Evolutionary conservation across 495 filamentous ascomycete genomes (phyloP).

Genomic region (Aspergillus homomorphus): DNA sequence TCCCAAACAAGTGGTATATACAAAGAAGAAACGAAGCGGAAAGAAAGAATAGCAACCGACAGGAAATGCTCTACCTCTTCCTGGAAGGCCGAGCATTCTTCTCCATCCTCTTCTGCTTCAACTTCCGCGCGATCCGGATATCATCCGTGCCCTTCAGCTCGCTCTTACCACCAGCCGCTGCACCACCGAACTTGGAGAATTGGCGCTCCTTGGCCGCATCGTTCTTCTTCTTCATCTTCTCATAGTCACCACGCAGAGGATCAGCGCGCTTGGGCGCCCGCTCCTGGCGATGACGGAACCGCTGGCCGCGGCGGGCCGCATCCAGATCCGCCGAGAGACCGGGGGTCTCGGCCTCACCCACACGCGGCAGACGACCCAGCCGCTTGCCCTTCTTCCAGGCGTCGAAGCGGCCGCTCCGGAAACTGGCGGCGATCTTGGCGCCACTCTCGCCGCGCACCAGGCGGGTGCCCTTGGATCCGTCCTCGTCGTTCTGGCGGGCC

Average conservation of each 20-base stretch:
- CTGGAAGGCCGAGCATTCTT: slow-evolving; percentile 88
- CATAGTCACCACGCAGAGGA: slow-evolving; percentile 82
- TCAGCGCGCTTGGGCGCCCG: slow-evolving; percentile 90
- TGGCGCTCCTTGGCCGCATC: slow-evolving; percentile 76
- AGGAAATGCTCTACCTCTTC: slow-evolving; percentile 48
- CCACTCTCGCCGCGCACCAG: slow-evolving; percentile 88
- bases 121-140: slow-evolving; percentile 74
- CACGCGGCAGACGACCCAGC: slow-evolving; percentile 69
- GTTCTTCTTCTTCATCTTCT: slow-evolving; percentile 85
- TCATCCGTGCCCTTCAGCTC: slow-evolving; percentile 81
- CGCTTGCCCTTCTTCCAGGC: slow-evolving; percentile 83
- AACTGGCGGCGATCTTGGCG: slow-evolving; percentile 90
- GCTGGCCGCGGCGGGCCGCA: slow-evolving; percentile 34
- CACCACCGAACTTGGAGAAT: slow-evolving; percentile 28
- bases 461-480: slow-evolving; percentile 80
- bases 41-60: slow-evolving; percentile 2
- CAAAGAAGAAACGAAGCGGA: slow-evolving; percentile 12
- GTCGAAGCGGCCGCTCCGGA: slow-evolving; percentile 91
- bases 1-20: slow-evolving; percentile 8
- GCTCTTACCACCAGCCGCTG: slow-evolving; percentile 66
- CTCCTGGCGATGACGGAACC: slow-evolving; percentile 78
- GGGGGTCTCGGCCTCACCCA: slow-evolving; percentile 72
- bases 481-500: slow-evolving; percentile 82
- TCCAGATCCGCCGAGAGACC: slow-evolving; percentile 31
- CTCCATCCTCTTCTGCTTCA: slow-evolving; percentile 70